Evolutionary conservation across 805 yeast genomes (phyloP).

Genomic region (Saccharomyces mikatae): DNA sequence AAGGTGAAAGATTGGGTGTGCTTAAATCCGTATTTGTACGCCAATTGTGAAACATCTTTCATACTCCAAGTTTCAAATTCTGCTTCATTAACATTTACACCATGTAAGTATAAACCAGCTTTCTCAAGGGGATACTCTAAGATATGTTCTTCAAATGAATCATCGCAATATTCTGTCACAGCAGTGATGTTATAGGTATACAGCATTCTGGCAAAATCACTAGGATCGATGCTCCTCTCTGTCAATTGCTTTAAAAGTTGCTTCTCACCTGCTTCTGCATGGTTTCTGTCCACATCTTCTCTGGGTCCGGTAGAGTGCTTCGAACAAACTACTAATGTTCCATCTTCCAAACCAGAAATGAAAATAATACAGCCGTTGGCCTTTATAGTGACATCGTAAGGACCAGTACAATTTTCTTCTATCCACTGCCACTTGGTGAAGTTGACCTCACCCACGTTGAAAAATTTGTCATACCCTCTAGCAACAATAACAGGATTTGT

Average conservation of each 20-base stretch:
- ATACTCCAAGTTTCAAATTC: conserved; percentile 59
- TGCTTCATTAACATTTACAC: conserved; percentile 63
- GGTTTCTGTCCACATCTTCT: conserved; percentile 49
- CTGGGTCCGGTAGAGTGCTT: conserved; percentile 79
- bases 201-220: conserved; percentile 50
- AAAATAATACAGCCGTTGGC: conserved; percentile 92
- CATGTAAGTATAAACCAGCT: conserved; percentile 86
- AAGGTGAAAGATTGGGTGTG: conserved; percentile 41
- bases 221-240: conserved; percentile 31
- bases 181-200: conserved; percentile 59
- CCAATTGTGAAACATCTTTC: conserved; percentile 52
- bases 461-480: conserved; percentile 92
- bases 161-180: conserved; percentile 90
- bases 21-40: conserved; percentile 61
- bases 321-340: conserved; percentile 77
- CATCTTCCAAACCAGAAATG: conserved; percentile 67
- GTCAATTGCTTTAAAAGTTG: conserved; percentile 50
- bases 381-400: conserved; percentile 72
- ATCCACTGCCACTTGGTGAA: conserved; percentile 45
- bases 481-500: conserved; percentile 43
- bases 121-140: conserved; percentile 56
- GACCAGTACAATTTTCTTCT: conserved; percentile 50
- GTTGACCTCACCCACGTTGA: conserved; percentile 63
- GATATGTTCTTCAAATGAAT: conserved; percentile 87
- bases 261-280: conserved; percentile 63